Base-by-base conservation (phyloP, 768 basidiomycete species). In the Suillus lakei region DNA sequence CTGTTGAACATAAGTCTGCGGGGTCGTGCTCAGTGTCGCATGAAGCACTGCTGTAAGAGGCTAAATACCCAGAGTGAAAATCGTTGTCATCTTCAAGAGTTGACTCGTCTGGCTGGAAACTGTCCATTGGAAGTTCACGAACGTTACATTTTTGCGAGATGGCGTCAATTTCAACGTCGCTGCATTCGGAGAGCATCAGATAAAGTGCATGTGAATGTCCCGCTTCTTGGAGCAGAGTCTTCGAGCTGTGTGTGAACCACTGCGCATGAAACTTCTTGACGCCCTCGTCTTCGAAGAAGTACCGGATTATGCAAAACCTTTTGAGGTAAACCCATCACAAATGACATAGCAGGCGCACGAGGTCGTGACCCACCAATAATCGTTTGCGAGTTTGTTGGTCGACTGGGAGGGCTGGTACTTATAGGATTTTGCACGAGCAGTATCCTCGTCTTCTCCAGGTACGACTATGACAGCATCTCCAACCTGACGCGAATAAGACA, bases 221-320 rank as follows among this genome's bases (percentile, higher is more conserved):
- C 0, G 84, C 82, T 68, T 93, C 87, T 68, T 91, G 88, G 1
- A 92, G 77, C 12, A 90, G 68, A 0, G 89, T 91, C 68, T 88
- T 86, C 23, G 82, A 80, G 15, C 83, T 85, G 77, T 91, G 91
- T 9, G 80, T 77, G 64, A 86, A 82, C 91, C 91, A 93, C 63
- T 90, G 88, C 1, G 84, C 90, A 73, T 93, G 91, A 62, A 90
- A 88, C 77, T 80, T 83, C 70, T 87, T 88, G 61, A 68, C 68
- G 12, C 68, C 75, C 9, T 71, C 62, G 6, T 78, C 73, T 61
- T 88, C 84, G 66, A 84, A 89, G 64, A 93, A 84, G 68, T 88
- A 90, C 4, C 80, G 81, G 48, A 92, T 89, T n/a, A 80, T 82
- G 58, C 86, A 85, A 70, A 93, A 93, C 91, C 91, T 93, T 30